Evolutionary conservation across 495 filamentous ascomycete species (phyloP), one percentile per base, ranked within the genome.

Genomic region (Penicilliopsis zonata): DNA sequence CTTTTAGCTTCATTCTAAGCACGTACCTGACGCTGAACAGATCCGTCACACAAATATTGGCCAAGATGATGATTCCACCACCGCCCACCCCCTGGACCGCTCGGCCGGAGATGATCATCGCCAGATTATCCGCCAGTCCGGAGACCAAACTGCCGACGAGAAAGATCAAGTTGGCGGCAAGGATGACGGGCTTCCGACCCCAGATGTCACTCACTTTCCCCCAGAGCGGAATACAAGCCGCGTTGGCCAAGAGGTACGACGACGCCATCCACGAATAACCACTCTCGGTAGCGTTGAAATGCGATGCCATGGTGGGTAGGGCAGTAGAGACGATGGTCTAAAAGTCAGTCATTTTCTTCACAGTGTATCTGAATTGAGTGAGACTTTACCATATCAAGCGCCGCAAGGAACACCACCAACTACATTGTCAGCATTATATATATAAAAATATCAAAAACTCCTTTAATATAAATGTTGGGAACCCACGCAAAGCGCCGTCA

Each of bases 151-250:
- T 81, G 3, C 78, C 83, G 7, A 85, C 50, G 42, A 88, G 74
- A 61, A 94, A 94, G 15, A 83, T 50, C 14, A 63, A 55, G 24
- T 78, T 82, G 21, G 83, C 81, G 1, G 77, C 33, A 7, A 94
- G 57, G 28, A 93, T 61, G 31, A 90, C 78, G 2, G 70, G 74
- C 46, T 92, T 94, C 15, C 86, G 71, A 1, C 86, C 86, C 67
- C 76, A 92, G 35, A 94, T 88, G 46, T 93, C 86, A 41, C 71
- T 78, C 22, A 87, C 54, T 48, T 86, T 86, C n/a, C 80, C 83
- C 82, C 83, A 87, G 33, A 76, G 61, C 0, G 82, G 81, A 14
- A 75, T 74, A 17, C 71, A 70, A 3, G 82, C 72, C 2, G 77
- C 65, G 48, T 72, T 77, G 12, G 76, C 77, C 5, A 90, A 68